Evolutionary conservation across 1,284 basidiomycete species (phyloP).

Genomic region (Gymnopus androsaceus): DNA sequence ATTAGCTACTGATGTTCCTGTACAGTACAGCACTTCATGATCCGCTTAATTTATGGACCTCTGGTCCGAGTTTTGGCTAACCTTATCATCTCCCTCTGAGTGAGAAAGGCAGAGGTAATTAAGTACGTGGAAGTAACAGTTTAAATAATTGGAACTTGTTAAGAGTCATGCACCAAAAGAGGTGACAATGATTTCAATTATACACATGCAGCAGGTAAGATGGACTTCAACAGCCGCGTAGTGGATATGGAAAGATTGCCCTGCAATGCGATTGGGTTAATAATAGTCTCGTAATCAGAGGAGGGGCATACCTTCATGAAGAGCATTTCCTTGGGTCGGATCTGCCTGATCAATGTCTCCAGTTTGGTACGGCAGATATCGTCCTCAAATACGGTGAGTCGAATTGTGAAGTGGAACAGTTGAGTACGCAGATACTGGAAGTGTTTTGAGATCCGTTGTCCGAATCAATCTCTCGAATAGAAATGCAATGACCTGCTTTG

Average conservation of each 20-base stretch:
- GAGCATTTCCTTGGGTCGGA: slow-evolving; percentile 91
- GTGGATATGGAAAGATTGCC: slow-evolving; percentile 84
- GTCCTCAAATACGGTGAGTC: slow-evolving; percentile 89
- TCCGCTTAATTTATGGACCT: no score
- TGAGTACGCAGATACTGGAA: slow-evolving; percentile 94
- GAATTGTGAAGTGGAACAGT: slow-evolving; percentile 96
- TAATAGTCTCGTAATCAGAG: slow-evolving; percentile 7
- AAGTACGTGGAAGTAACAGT: no score
- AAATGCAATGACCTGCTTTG: slow-evolving; percentile 93
- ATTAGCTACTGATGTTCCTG: no score
- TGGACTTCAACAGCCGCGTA: slow-evolving; percentile 75
- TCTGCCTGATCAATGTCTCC: slow-evolving; percentile 92
- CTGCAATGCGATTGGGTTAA: slow-evolving; percentile 45
- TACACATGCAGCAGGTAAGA: slow-evolving; percentile 77
- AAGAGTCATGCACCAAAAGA: no score
- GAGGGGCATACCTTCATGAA: slow-evolving; percentile 78
- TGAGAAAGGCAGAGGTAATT: no score
- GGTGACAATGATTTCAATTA: no score
- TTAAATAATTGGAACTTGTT: no score
- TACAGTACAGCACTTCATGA: no score
- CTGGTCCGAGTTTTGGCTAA: no score
- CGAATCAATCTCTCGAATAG: slow-evolving; percentile 73
- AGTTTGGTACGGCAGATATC: slow-evolving; percentile 91
- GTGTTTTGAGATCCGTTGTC: slow-evolving; percentile 48
- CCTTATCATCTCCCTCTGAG: no score